These are phyloP conservation scores for Yarrowia hollandica DNA, from an alignment of 805 yeast species.

Conservation along the genomic window DNA sequence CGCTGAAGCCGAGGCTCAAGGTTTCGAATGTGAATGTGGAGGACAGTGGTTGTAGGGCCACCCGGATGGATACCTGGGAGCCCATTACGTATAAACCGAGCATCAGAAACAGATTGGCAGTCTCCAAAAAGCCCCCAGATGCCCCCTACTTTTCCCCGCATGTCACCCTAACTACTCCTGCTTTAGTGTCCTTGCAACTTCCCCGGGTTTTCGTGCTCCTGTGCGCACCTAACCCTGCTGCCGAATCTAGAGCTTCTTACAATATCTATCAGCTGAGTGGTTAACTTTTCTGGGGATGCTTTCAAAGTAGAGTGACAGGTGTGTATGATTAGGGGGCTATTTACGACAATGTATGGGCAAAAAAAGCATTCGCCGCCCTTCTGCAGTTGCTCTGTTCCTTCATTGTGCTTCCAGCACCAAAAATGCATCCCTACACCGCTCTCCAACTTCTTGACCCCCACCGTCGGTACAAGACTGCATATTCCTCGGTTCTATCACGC, in stretches of 20 bases:
- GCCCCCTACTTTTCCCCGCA: neutral
- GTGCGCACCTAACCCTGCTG: neutral
- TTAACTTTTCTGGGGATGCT: neutral
- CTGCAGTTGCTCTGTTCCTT: no score
- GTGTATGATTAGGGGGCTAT: no score
- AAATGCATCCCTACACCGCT: no score
- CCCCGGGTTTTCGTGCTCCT: slow-evolving; percentile 10
- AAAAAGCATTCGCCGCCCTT: no score
- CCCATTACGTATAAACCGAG: no score
- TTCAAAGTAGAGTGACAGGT: neutral
- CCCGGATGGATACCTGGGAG: no score
- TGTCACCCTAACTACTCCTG: neutral
- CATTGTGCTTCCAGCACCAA: no score
- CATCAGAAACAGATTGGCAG: neutral
- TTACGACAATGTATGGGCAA: no score
- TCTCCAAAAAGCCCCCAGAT: no score
- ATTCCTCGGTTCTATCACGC: slow-evolving; percentile 27
- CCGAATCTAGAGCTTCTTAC: neutral
- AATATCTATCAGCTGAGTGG: slow-evolving; percentile 12
- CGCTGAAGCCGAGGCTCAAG: slow-evolving; percentile 28
- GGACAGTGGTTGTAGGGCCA: neutral
- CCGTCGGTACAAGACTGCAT: slow-evolving; percentile 11
- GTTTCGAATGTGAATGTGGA: slow-evolving; percentile 27
- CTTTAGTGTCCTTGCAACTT: slow-evolving; percentile 10
- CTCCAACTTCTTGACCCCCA: neutral